Conservation (phyloP, 106 monocot genomes). For the Posidonia australis region DNA sequence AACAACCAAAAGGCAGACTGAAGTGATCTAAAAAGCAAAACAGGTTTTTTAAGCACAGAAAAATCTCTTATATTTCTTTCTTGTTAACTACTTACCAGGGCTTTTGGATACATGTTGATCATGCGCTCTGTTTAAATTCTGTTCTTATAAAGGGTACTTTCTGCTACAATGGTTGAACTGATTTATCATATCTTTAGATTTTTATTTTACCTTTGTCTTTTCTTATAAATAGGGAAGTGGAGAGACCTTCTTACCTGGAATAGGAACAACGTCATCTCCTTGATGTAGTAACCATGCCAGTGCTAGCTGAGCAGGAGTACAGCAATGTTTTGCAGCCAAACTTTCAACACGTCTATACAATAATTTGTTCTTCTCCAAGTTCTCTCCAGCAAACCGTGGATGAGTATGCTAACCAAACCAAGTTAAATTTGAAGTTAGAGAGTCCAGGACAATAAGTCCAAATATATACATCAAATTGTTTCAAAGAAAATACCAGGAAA, state of each 20-base stretch:
- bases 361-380: constrained; percentile 60
- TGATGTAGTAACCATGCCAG: constrained; percentile 64
- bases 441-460: neutral
- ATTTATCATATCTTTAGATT: too few species aligned
- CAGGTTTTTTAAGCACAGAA: too few species aligned
- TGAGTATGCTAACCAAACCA: constrained; percentile 23
- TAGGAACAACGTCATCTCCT: constrained; percentile 64
- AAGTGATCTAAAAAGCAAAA: too few species aligned
- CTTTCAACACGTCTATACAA: constrained; percentile 35
- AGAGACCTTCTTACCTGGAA: constrained; percentile 41
- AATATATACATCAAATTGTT: neutral
- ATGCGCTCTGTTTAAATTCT: too few species aligned
- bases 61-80: too few species aligned
- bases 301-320: constrained; percentile 65
- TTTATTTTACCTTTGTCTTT: too few species aligned
- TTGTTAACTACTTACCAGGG: too few species aligned
- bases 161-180: too few species aligned
- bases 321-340: constrained; percentile 41
- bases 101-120: too few species aligned
- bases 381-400: constrained; percentile 50
- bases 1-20: too few species aligned
- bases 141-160: too few species aligned
- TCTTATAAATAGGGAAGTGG: neutral
- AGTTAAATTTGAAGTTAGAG: neutral
- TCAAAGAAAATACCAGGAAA: constrained; percentile 19